Base-by-base conservation (phyloP, 495 filamentous ascomycete genomes). In the Penicillium chermesinum region DNA sequence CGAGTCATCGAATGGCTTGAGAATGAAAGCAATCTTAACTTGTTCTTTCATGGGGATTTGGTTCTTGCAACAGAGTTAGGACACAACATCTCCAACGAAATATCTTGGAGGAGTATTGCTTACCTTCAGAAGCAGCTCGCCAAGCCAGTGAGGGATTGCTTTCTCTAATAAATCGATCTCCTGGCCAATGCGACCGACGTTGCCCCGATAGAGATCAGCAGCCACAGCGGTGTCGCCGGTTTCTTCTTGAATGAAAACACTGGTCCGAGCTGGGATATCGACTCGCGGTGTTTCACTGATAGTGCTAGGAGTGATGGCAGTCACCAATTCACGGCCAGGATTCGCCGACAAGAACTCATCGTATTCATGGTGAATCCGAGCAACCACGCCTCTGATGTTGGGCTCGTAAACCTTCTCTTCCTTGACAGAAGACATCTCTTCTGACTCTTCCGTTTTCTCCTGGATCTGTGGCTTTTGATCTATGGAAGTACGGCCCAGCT, bases 191-290 rank as follows among this genome's bases (percentile, higher is more conserved):
- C 79, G 80, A 34, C 76, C 87, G 10, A 96, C 86, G 5, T 82
- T 94, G 1, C 93, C 94, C 59, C 90, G 75, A 61, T 95, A 97
- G 4, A 97, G 71, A 71, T 97, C 93, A 19, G 87, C 86, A 40
- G 90, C 91, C 38, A 93, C 93, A 21, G 91, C 93, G 27, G 86
- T 87, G 57, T 86, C 85, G 7, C 81, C 82, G 0, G 86, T 85
- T 59, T 98, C 94, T 62, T 97, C 93, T 63, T 98, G 94, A 41
- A 98, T 89, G 38, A 97, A 87, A 25, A 98, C 86, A 17, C 83
- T 87, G 14, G 89, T 95, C 15, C 80, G 79, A 15, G 80, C 60
- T 0, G 93, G 93, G 14, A 86, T 84, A 48, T 88, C 83, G 16
- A 98, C 65, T 18, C 87, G 80, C 0, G 93, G 93, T 1, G 93